Evolutionary conservation across 140 eudicot species (phyloP), one percentile per base, ranked within the genome.

Genomic region (Erigeron philadelphicus): DNA sequence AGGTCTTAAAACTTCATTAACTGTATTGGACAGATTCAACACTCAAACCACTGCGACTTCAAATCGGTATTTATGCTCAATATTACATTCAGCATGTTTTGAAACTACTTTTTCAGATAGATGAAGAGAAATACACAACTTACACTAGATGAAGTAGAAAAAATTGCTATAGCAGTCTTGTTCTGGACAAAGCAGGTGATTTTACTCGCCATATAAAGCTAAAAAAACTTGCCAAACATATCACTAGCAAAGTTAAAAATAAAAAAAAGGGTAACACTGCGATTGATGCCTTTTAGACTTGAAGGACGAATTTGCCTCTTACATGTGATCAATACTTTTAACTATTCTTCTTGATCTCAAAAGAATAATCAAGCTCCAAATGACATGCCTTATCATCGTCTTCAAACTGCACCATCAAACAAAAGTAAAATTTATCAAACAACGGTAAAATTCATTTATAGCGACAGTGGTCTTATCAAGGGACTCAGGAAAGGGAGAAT

Each of bases 341-440:
- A 45, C 80, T 72, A 48, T 75, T 78, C 82, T 84, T 89, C 70
- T 75, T 77, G 75, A 89, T 86, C 86, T 89, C 95, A 52, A 89
- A 89, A 67, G 91, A 82, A 82, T 84, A 89, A 61, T 81, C 69
- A 71, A 89, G 95, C 79, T 86, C 96, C 95, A 89, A 71, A 64
- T 89, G 85, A 76, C 91, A 80, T 73, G 88, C 81, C 74, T 64
- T 81, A 52, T 88, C 96, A 76, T 88, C 96, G 65, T 89, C 96
- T 82, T 84, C 89, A 77, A 89, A 84, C 96, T 89, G 91, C 81
- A 78, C 44, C 50, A 70, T 64, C 40, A 57, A 67, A 45, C 74
- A 35, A 13, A 52, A 1, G 7, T 10, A 4, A 23, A 70, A 53
- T 11, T 62, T 56, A n/a, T n/a, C 40, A 57, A 67, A 45, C 74